Evolutionary conservation across 371 early-diverging fungal species (phyloP).

Genomic region (Mortierella sp.): DNA sequence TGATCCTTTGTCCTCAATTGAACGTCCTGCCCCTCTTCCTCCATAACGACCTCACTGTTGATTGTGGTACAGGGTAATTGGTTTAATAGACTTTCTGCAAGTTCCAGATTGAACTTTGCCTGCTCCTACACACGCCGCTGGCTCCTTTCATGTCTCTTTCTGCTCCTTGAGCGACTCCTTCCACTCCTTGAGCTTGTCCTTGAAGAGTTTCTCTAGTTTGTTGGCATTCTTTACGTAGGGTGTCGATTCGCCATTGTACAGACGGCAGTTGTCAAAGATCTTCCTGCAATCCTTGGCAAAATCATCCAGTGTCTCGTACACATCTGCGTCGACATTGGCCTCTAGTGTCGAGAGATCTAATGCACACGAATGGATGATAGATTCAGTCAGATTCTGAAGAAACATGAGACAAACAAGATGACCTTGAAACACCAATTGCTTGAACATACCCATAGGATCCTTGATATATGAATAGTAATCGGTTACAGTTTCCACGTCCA

Average conservation of each 20-base stretch:
- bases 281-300: conserved; percentile 82
- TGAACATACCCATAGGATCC: conserved; percentile 98
- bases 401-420: not conserved
- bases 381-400: too few relatives aligned
- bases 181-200: conserved; percentile 61
- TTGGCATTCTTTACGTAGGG: conserved; percentile 85
- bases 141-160: conserved; percentile 32
- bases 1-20: too few relatives aligned
- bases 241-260: conserved; percentile 85
- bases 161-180: conserved; percentile 60
- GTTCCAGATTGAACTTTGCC: too few relatives aligned
- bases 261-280: conserved; percentile 89
- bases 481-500: conserved; percentile 90
- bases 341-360: conserved; percentile 88
- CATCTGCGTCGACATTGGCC: conserved; percentile 76
- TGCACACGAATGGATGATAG: too few relatives aligned
- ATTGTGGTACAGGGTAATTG: too few relatives aligned
- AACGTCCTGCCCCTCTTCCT: too few relatives aligned
- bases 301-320: conserved; percentile 77
- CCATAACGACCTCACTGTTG: too few relatives aligned
- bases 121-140: too few relatives aligned
- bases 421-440: too few relatives aligned
- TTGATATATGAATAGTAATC: conserved; percentile 98
- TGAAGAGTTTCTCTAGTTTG: conserved; percentile 77
- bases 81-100: too few relatives aligned